Percentiles rank a stretch among this genome's conserved stretches.
phyloP scores from a whole-genome alignment of 148 eudicot genomes.

The Dysphania ambrosioides region DNA sequence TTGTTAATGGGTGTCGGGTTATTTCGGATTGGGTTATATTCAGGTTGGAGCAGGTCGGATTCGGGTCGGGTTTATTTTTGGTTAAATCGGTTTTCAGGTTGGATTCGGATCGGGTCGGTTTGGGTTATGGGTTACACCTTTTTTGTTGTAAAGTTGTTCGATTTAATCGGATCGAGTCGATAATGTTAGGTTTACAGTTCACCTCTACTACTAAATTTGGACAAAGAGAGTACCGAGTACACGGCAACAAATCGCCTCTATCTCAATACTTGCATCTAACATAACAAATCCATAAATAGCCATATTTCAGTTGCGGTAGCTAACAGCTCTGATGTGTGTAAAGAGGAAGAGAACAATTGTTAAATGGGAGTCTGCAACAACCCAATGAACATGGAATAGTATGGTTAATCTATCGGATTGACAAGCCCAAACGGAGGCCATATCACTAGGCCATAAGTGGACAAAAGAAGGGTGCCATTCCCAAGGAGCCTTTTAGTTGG shows the following conservation, averaged over 20 bases:
- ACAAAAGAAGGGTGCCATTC: slow-evolving; percentile 12
- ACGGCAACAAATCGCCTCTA: not conserved
- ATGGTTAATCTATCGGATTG: not conserved
- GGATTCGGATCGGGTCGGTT: too few species aligned
- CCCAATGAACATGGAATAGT: not conserved
- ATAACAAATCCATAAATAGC: not conserved
- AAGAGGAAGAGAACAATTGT: not conserved
- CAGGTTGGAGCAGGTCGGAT: too few species aligned
- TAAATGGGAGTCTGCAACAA: not conserved
- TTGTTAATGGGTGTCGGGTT: too few species aligned
- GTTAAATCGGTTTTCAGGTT: too few species aligned
- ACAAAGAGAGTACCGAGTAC: not conserved
- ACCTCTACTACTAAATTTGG: not conserved
- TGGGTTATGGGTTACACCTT: too few species aligned
- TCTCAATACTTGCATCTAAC: not conserved
- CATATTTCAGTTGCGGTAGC: not conserved
- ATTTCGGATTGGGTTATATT: too few species aligned
- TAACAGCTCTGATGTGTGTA: not conserved
- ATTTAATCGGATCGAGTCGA: too few species aligned
- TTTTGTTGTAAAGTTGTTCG: too few species aligned
- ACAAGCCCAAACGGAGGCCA: not conserved
- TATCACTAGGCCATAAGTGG: not conserved
- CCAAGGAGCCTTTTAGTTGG: not conserved
- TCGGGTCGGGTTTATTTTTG: too few species aligned
- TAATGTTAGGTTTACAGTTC: too few species aligned